Percentiles rank a stretch among this genome's conserved stretches.
These are phyloP conservation scores for Calocybe gangraenosa DNA, from an alignment of 768 basidiomycete genomes.

Conservation along the genomic window DNA sequence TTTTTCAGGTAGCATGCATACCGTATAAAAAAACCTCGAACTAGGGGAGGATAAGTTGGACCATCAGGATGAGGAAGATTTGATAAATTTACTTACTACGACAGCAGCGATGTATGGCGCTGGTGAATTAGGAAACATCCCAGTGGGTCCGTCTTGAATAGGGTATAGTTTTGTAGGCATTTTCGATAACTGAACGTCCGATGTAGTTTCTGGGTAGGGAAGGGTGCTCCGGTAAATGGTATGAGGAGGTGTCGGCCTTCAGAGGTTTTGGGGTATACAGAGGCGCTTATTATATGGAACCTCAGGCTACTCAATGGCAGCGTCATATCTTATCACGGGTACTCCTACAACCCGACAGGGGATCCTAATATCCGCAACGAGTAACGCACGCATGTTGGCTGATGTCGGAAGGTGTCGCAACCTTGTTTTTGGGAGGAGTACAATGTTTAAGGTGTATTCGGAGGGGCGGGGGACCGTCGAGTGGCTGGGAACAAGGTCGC, in stretches of 20 bases:
- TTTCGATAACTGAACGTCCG: background rate
- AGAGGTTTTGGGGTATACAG: background rate
- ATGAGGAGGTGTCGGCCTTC: background rate
- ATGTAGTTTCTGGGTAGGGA: background rate
- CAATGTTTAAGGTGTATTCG: too few relatives aligned
- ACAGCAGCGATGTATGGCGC: constrained; percentile 2
- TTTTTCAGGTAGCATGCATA: background rate
- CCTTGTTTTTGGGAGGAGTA: too few relatives aligned
- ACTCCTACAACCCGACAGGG: too few relatives aligned
- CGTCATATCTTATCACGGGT: too few relatives aligned
- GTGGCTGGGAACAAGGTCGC: too few relatives aligned
- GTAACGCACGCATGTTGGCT: too few relatives aligned
- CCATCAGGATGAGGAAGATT: background rate
- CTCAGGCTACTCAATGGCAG: too few relatives aligned
- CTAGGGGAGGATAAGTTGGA: constrained; percentile 1
- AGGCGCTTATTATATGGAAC: background rate
- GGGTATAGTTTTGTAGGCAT: background rate
- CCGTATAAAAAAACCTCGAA: constrained; percentile 19
- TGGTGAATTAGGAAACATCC: background rate
- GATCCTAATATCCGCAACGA: too few relatives aligned
- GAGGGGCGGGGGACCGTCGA: too few relatives aligned
- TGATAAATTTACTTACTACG: background rate
- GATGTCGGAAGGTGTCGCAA: too few relatives aligned
- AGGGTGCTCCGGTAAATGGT: background rate
- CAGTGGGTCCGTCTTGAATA: background rate